Evolutionary conservation across 2,329 filamentous ascomycete species (phyloP), one percentile per base, ranked within the genome.

Genomic region (Dactylellina haptotyla): DNA sequence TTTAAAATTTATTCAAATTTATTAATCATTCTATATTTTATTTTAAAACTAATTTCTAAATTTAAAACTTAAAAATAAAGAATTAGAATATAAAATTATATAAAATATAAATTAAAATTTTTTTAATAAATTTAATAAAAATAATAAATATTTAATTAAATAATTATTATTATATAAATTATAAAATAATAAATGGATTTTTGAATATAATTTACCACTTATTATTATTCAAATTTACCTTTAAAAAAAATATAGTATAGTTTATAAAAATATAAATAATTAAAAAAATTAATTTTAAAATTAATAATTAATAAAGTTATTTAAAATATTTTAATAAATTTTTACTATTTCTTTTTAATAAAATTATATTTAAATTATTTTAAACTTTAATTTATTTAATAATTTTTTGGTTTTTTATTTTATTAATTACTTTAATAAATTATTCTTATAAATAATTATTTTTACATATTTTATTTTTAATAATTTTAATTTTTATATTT

Each of bases 61-160:
- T 54, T 54, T 37, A 26, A 6, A 23, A 37, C 12, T 28, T 12
- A 20, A 37, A 20, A 54, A 3, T 20, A 54, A 54, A 43, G 16
- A 43, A 54, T 37, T 20, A 14, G 39, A 25, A 37, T 26, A 26
- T 54, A 39, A 20, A 54, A 54, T 54, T 20, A 18, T 54, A 37
- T 23, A 28, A 23, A 54, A 54, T 37, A 37, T 39, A 54, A 54
- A 54, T 43, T 18, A 50, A 50, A 37, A 43, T 34, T 50, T 61
- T 48, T 45, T 23, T 18, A 16, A 58, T 28, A 45, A 28, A 28
- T 58, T 16, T 30, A 45, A 39, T 30, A 20, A 50, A 37, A 50
- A 16, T 34, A 61, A 48, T 28, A 50, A 61, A 34, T 61, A 50
- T 48, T 61, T 48, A 34, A 48, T 61, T 34, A 50, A n/a, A 50